These are phyloP conservation scores for Gaertneriomyces semiglobifer DNA, from an alignment of 192 early-diverging fungal genomes.

Conservation along the genomic window DNA sequence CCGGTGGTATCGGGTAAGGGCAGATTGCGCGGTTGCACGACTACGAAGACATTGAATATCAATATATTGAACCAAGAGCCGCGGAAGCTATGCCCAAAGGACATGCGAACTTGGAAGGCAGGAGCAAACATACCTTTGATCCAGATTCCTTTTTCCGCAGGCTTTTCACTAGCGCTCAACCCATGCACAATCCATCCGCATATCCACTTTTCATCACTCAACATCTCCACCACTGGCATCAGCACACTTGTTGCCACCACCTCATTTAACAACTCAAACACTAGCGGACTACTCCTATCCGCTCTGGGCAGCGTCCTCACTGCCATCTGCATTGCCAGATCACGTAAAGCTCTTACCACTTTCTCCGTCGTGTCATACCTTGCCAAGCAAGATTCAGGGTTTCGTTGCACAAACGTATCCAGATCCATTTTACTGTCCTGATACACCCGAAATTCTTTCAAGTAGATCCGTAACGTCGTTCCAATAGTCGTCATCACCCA, in stretches of 20 bases:
- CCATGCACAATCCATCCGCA: too few species aligned
- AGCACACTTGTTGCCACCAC: constrained; percentile 49
- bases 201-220: constrained; percentile 36
- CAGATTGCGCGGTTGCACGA: constrained; percentile 33
- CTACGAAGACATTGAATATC: constrained; percentile 2
- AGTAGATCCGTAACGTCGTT: background rate
- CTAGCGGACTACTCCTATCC: constrained; percentile 35
- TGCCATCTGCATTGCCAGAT: constrained; percentile 30
- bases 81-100: too few species aligned
- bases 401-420: constrained; percentile 24
- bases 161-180: background rate
- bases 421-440: constrained; percentile 30
- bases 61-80: too few species aligned
- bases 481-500: background rate
- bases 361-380: background rate
- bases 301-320: constrained; percentile 30
- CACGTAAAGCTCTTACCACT: constrained; percentile 34
- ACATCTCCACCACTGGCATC: constrained; percentile 37
- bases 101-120: too few species aligned
- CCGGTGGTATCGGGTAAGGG: constrained; percentile 24
- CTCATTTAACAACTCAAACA: constrained; percentile 41
- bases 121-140: background rate
- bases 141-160: background rate
- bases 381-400: constrained; percentile 35
- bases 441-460: constrained; percentile 39